Percentiles rank a stretch among this genome's conserved stretches.
phyloP scores from a whole-genome alignment of 192 early-diverging fungal species.

The Gryganskiella cystojenkinii region DNA sequence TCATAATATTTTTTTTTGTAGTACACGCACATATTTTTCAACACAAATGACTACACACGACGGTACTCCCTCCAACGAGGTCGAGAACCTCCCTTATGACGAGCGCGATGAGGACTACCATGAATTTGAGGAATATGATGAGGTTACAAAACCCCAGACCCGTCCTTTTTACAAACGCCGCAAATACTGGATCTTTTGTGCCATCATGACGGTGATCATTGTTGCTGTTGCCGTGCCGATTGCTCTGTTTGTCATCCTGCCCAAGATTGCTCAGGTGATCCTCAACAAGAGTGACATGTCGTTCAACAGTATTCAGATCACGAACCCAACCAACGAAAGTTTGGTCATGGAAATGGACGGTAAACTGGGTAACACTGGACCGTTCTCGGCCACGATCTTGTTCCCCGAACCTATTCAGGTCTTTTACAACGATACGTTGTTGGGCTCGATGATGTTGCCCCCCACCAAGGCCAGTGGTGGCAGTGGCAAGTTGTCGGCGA shows the following conservation, averaged over 20 bases:
- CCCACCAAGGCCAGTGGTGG: constrained; percentile 58
- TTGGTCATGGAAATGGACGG: constrained; percentile 43
- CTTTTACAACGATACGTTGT: constrained; percentile 52
- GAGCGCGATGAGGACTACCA: constrained; percentile 50
- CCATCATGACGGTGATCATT: constrained; percentile 56
- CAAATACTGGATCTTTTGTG: constrained; percentile 66
- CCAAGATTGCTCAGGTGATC: constrained; percentile 61
- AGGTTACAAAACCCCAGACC: constrained; percentile 51
- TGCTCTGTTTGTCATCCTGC: constrained; percentile 63
- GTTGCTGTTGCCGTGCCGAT: constrained; percentile 60
- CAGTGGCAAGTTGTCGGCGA: constrained; percentile 25
- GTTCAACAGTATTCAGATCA: constrained; percentile 47
- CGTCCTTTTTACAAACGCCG: constrained; percentile 60
- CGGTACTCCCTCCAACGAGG: constrained; percentile 41
- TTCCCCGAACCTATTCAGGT: constrained; percentile 63
- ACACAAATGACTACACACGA: constrained; percentile 17
- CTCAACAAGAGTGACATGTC: constrained; percentile 56
- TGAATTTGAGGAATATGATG: constrained; percentile 51
- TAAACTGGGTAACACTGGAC: constrained; percentile 51
- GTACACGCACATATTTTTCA: neutral
- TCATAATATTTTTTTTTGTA: too few species aligned
- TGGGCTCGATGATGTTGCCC: constrained; percentile 55
- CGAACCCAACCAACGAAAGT: constrained; percentile 48
- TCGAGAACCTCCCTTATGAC: constrained; percentile 48
- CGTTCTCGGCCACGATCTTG: constrained; percentile 58